These are phyloP conservation scores for Nigrospora oryzae DNA, from an alignment of 2,329 filamentous ascomycete genomes.

Conservation along the genomic window DNA sequence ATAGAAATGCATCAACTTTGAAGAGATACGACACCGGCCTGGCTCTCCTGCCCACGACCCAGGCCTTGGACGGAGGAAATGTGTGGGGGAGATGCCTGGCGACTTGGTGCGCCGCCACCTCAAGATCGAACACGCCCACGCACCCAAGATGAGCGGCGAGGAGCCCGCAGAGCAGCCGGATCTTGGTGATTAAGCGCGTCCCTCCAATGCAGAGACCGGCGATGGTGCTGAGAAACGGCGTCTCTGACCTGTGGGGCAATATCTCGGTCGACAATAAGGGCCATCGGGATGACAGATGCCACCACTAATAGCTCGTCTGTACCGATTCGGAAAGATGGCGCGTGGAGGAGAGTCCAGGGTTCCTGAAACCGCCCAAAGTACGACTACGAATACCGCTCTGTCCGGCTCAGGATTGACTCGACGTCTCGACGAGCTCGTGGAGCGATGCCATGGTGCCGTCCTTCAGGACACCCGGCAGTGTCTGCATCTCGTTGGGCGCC, in stretches of 20 bases:
- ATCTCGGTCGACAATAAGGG: not conserved
- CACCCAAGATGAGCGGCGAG: slow-evolving; percentile 1
- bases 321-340: not conserved
- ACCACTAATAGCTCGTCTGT: not conserved
- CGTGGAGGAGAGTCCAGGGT: slow-evolving; percentile 1
- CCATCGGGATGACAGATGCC: slow-evolving; percentile 1
- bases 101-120: not conserved
- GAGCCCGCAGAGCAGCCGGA: not conserved
- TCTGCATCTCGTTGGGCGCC: not conserved
- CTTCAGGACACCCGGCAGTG: not conserved
- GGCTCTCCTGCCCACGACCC: not conserved
- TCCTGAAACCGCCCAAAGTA: slow-evolving; percentile 1
- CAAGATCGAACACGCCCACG: not conserved
- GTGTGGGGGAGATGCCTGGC: not conserved
- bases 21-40: slow-evolving; percentile 1
- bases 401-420: not conserved
- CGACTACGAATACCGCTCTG: not conserved
- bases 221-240: not conserved
- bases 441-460: not conserved
- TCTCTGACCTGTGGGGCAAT: not conserved
- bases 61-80: not conserved
- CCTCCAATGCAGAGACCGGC: not conserved
- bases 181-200: not conserved
- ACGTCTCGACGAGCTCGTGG: not conserved
- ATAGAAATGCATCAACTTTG: not conserved